Evolutionary conservation across 164 flowering plant species (phyloP), one percentile per base, ranked within the genome.

Genomic region (Magnolia kwangsiensis): DNA sequence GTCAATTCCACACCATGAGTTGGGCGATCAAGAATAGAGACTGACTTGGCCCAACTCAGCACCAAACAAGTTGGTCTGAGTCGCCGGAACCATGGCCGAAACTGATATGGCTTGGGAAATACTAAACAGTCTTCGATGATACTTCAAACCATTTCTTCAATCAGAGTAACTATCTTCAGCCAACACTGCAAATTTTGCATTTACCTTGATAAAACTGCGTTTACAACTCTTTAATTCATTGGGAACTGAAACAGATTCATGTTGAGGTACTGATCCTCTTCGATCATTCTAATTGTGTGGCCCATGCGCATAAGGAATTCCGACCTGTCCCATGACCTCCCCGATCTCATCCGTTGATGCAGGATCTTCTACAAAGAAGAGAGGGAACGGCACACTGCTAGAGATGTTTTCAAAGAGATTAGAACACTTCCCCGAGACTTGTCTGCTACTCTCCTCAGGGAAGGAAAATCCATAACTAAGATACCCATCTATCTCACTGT

Each of bases 371-470:
- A 58, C 37, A 58, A 59, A 37, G 65, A 61, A 50, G 45, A 59
- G 51, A 51, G 77, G 73, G 18, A 59, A 76, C 13, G 74, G 51
- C 8, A 27, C 70, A 51, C 68, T 58, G 29, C 27, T 19, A n/a
- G 73, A 74, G 50, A 74, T 78, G 69, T 49, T 51, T 2, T 50
- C 73, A 45, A 67, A 49, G 16, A 68, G 24, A 68, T 78, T 67
- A 13, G 69, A 59, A 69, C 21, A 49, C 67, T 69, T 29, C 50
- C 74, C 63, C 9, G 63, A 55, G 61, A 71, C 49, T 63, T 70
- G 51, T 37, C 20, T 31, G 24, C 50, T 21, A 59, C 20, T 16
- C 49, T 75, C 64, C 29, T 70, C 78, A 19, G 68, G 72, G 64
- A 51, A 58, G 31, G 74, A 79, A 37, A 75, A 51, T 74, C 65